A percentile compares a stretch with the other conserved stretches of the same genome.
Evolutionary conservation across 2,329 filamentous ascomycete genomes (phyloP).

Genomic region (Exophiala mesophila): DNA sequence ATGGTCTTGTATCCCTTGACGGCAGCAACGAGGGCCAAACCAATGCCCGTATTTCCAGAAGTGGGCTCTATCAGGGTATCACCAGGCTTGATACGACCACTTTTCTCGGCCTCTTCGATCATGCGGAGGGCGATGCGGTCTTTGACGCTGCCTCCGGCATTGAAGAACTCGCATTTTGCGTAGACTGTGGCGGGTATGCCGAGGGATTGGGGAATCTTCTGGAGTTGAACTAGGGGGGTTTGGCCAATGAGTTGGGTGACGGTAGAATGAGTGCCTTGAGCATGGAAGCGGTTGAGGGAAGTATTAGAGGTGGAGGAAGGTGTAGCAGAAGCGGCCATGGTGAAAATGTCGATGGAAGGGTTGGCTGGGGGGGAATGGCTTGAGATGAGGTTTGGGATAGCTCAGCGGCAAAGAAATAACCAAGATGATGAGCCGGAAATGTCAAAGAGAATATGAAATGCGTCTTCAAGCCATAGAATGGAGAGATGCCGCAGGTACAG

Average conservation of each 20-base stretch:
- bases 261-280: constrained; percentile 45
- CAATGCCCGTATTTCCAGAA: constrained; percentile 95
- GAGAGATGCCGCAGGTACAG: no score
- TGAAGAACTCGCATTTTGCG: constrained; percentile 89
- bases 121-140: constrained; percentile 94
- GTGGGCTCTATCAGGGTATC: constrained; percentile 98
- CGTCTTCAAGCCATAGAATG: no score
- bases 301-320: no score
- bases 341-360: no score
- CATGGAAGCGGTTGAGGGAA: constrained; percentile 18
- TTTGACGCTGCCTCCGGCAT: constrained; percentile 89
- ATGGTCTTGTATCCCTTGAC: constrained; percentile 97
- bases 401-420: no score
- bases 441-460: no score
- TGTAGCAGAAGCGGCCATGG: no score
- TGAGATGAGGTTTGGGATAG: no score
- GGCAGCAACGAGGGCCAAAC: constrained; percentile 84
- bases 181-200: constrained; percentile 87
- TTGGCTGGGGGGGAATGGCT: no score
- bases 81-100: constrained; percentile 89
- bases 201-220: constrained; percentile 84
- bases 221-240: constrained; percentile 89
- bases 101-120: constrained; percentile 91
- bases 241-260: constrained; percentile 89
- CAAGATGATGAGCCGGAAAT: no score